Evolutionary conservation across 2,329 filamentous ascomycete species (phyloP), one percentile per base, ranked within the genome.

Genomic region (Xylariales sp.): DNA sequence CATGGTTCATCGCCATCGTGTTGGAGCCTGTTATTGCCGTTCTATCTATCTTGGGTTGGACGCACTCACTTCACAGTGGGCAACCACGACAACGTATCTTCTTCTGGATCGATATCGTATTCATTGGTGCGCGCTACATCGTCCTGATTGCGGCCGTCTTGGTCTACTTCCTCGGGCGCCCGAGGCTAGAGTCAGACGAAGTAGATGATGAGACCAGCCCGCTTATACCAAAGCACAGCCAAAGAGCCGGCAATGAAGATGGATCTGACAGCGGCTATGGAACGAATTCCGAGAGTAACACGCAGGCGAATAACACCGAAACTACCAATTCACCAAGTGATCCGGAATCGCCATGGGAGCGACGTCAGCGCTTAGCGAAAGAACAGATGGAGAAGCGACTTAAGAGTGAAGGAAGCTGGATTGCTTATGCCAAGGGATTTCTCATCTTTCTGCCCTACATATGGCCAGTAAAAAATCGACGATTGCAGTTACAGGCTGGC

Each of bases 361-460:
- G 62, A 41, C 68, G 60, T 33, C 65, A 75, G 52, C 67, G 74
- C 28, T 68, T 69, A 54, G 74, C 62, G 33, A 75, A 65, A 55
- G 80, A 72, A 58, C 74, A 62, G 45, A 82, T 77, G 66, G 67
- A 79, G 44, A 83, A 87, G 59, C 76, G 82, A 3, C 69, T 89
- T n/a, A 72, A 83, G 54, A 77, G 84, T 46, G 77, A 84, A 41
- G 86, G 86, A 2, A 87, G 81, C 46, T 91, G 85, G 85, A 73
- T 86, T 48, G 76, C 78, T 29, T 93, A 93, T 52, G 69, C 82
- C 19, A 88, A 84, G 53, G 78, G 82, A 5, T 94, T 89, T 61
- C 68, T 70, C 52, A 77, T 91, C 24, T 83, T 95, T 56, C 67
- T 90, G 19, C 87, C 86, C 0, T 86, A 88, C 53, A 68, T 95